These are phyloP conservation scores for Fraxinus latifolia DNA, from an alignment of 305 asterid genomes.

Conservation along the genomic window DNA sequence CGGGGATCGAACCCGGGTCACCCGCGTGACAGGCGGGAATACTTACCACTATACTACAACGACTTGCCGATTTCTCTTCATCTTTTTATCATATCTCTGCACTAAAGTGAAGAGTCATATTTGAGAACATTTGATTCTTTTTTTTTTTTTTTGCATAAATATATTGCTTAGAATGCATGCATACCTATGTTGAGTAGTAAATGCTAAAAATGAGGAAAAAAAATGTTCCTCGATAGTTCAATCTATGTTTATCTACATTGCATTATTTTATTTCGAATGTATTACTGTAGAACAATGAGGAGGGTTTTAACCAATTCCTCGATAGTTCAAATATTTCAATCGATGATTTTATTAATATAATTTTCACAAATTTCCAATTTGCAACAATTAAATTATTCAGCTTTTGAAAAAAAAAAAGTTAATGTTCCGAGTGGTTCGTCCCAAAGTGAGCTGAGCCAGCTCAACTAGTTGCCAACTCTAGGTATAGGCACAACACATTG, in stretches of 20 bases:
- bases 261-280: no score
- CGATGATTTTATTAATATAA: no score
- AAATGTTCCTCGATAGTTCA: not conserved
- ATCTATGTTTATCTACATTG: no score
- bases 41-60: conserved; percentile 53
- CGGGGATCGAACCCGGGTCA: conserved; percentile 61
- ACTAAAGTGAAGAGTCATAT: no score
- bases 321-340: not conserved
- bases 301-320: no score
- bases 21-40: conserved; percentile 53
- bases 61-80: not conserved
- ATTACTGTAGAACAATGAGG: not conserved
- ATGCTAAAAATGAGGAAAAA: no score
- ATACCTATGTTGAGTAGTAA: not conserved
- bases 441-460: not conserved
- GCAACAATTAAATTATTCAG: no score
- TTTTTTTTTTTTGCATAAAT: no score
- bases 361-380: no score
- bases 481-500: not conserved
- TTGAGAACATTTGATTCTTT: not conserved
- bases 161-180: not conserved
- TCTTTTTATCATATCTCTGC: no score
- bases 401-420: not conserved
- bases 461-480: not conserved
- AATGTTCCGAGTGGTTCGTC: not conserved